Base-by-base conservation (phyloP, 164 flowering plant species). In the Magnolia kwangsiensis region DNA sequence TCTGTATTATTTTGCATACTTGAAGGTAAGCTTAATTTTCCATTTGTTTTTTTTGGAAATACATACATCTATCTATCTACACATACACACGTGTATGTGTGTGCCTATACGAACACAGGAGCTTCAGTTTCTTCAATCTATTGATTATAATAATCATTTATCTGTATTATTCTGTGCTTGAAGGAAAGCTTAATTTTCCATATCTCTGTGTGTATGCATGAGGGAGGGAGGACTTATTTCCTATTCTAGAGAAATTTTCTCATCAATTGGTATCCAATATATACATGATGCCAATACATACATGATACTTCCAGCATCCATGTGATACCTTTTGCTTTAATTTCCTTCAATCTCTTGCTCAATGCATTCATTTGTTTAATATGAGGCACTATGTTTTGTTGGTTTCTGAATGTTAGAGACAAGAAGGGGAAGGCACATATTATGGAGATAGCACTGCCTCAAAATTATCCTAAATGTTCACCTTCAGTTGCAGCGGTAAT, bases 401-500 rank as follows among this genome's bases (percentile, higher is more conserved):
- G 51, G 69, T 69, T 71, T 81, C 69, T 81, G 68, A 50, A 27
- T 79, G 68, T 51, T 77, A 92, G 97, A 74, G 97, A 90, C 83
- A 79, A 76, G 64, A 86, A 80, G 74, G 88, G 87, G 77, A 84
- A 86, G 73, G 75, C 73, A 27, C 94, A 92, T 82, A 50, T 84
- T 31, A 13, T 90, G 72, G 93, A 89, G 79, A 84, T 89, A 68
- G 78, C 81, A 20, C 78, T 90, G 81, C 86, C 87, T 67, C 85
- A 74, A 80, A 77, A 79, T 58, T 90, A 92, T 85, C 97, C 94
- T 9, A 84, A 78, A 75, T 79, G 51, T 66, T 87, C 90, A 51
- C 97, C 94, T 80, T 83, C 83, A 16, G 70, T 89, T 61, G 84
- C 97, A 64, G 91, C 89, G 78, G 95, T 90, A 79, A n/a, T 89